A percentile compares a stretch with the other conserved stretches of the same genome.
Conservation (phyloP, 2,329 filamentous ascomycete species). For the Hypoxylon sp. region DNA sequence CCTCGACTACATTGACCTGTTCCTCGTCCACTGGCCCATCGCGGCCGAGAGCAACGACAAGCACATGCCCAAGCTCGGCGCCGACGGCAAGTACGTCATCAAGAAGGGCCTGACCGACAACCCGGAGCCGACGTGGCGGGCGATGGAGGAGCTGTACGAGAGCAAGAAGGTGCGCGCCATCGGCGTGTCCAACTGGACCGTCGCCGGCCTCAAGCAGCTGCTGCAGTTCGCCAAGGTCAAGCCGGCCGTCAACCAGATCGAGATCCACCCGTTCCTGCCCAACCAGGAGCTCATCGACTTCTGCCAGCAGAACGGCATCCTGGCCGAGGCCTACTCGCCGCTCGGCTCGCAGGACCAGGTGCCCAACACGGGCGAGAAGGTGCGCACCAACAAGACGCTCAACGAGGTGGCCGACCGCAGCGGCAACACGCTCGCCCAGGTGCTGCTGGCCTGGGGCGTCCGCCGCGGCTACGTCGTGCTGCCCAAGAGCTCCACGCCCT, state of each 20-base stretch:
- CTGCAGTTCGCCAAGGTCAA: slow-evolving; percentile 51
- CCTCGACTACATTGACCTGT: slow-evolving; percentile 65
- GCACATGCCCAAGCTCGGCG: slow-evolving; percentile 53
- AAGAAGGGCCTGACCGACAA: slow-evolving; percentile 70
- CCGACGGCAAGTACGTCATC: slow-evolving; percentile 57
- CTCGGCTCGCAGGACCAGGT: slow-evolving; percentile 74
- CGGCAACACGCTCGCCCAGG: slow-evolving; percentile 66
- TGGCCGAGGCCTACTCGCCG: slow-evolving; percentile 60
- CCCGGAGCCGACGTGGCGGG: slow-evolving; percentile 68
- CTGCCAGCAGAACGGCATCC: slow-evolving; percentile 60
- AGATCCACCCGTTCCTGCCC: slow-evolving; percentile 57
- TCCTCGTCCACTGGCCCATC: slow-evolving; percentile 63
- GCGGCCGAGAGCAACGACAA: slow-evolving; percentile 55
- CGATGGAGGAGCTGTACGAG: slow-evolving; percentile 59
- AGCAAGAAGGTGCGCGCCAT: slow-evolving; percentile 49
- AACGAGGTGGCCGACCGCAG: slow-evolving; percentile 65
- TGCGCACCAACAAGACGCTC: slow-evolving; percentile 65
- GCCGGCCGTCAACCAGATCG: slow-evolving; percentile 55
- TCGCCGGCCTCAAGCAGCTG: slow-evolving; percentile 51
- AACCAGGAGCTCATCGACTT: slow-evolving; percentile 60
- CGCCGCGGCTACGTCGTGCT: slow-evolving; percentile 72
- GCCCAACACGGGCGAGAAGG: slow-evolving; percentile 71
- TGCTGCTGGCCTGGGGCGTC: slow-evolving; percentile 71
- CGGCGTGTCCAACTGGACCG: slow-evolving; percentile 57
- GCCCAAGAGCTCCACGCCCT: slow-evolving; percentile 73